Evolutionary conservation across 1,284 basidiomycete genomes (phyloP).

Genomic region (Anthracocystis panici-leucophaei): DNA sequence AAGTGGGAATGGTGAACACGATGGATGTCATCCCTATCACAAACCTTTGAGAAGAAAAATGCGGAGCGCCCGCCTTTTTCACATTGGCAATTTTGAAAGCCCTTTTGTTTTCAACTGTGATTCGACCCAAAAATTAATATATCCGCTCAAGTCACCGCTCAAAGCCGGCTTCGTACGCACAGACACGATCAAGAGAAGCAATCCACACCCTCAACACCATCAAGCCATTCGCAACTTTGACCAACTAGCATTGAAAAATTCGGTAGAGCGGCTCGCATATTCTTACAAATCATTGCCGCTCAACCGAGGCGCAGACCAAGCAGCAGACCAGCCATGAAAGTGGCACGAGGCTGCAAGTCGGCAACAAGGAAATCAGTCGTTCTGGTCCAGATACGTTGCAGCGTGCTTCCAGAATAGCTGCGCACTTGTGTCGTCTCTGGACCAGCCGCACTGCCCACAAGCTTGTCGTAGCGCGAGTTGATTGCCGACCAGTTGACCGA

Average conservation of each 20-base stretch:
- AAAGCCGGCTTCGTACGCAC: neutral
- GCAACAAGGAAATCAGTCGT: slow-evolving; percentile 87
- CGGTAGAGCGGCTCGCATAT: no score
- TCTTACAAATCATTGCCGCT: slow-evolving; percentile 4
- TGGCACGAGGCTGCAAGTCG: slow-evolving; percentile 82
- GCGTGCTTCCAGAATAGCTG: slow-evolving; percentile 71
- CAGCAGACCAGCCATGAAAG: slow-evolving; percentile 73
- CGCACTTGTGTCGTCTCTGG: slow-evolving; percentile 70
- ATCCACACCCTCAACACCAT: neutral
- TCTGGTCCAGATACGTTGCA: slow-evolving; percentile 77
- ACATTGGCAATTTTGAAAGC: neutral
- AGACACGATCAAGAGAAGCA: neutral
- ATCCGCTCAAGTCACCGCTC: slow-evolving; percentile 24
- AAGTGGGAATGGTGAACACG: neutral
- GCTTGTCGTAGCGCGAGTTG: slow-evolving; percentile 76
- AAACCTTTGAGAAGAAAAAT: slow-evolving; percentile 14
- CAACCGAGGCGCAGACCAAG: slow-evolving; percentile 73
- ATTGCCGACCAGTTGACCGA: slow-evolving; percentile 82
- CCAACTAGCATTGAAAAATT: no score
- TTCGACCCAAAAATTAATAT: neutral
- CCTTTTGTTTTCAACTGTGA: neutral
- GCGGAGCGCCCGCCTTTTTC: slow-evolving; percentile 13
- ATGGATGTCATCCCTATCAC: slow-evolving; percentile 23
- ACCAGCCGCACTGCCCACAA: slow-evolving; percentile 78
- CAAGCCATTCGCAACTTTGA: neutral